A percentile compares a stretch with the other conserved stretches of the same genome.
Evolutionary conservation across 2,329 filamentous ascomycete genomes (phyloP).

Genomic region (Stagonosporopsis tanaceti): DNA sequence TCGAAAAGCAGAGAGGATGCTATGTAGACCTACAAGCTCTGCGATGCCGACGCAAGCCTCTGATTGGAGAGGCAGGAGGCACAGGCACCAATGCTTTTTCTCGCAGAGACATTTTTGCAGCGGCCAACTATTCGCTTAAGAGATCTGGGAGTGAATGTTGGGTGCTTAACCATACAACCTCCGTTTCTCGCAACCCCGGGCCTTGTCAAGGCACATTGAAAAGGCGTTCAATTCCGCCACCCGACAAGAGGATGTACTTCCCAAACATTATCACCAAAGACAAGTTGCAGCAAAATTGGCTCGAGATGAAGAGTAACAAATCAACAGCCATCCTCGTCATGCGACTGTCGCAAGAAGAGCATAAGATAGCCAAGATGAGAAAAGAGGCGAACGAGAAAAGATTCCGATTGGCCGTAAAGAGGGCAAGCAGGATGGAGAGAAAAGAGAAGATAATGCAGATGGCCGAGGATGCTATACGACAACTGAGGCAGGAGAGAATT

Average conservation of each 20-base stretch:
- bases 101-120: background rate
- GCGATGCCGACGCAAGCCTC: background rate
- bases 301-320: background rate
- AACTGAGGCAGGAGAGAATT: background rate
- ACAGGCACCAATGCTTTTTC: conserved; percentile 2
- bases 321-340: background rate
- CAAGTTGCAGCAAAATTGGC: background rate
- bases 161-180: background rate
- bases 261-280: background rate
- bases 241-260: background rate
- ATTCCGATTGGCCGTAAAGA: background rate
- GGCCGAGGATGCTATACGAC: background rate
- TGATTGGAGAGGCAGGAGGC: background rate
- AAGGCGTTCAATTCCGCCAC: background rate
- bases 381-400: background rate
- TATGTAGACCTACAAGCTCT: background rate
- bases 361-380: background rate
- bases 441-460: background rate
- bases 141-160: background rate
- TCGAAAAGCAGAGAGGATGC: background rate
- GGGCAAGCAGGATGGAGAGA: background rate
- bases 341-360: background rate
- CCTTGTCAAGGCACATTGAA: background rate
- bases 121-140: background rate
- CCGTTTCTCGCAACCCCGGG: too few species aligned